Percentiles rank a stretch among this genome's conserved stretches.
Conservation (phyloP, 768 basidiomycete species). For the Amanita pseudoporphyria region DNA sequence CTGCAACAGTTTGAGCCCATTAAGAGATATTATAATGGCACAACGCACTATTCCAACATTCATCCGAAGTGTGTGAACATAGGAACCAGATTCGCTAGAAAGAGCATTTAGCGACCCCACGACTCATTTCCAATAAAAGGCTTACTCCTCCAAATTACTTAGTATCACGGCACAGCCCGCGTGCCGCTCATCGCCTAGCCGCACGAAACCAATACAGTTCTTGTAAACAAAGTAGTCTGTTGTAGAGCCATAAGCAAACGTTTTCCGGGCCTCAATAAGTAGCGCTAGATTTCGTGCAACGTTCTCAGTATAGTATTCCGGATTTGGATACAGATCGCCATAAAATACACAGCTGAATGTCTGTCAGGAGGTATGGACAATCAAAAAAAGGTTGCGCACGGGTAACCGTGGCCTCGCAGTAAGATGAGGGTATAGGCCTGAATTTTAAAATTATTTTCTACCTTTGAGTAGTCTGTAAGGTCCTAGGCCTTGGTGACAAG, state of each 20-base stretch:
- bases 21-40: slow-evolving; percentile 3
- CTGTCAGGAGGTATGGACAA: background rate
- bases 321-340: slow-evolving; percentile 70
- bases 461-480: slow-evolving; percentile 31
- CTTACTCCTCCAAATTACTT: slow-evolving; percentile 46
- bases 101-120: background rate
- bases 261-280: slow-evolving; percentile 53
- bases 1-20: slow-evolving; percentile 11
- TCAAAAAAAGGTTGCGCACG: slow-evolving; percentile 30
- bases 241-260: slow-evolving; percentile 55
- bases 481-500: background rate
- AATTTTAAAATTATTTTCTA: slow-evolving; percentile 59
- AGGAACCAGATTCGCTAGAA: slow-evolving; percentile 16
- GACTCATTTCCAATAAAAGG: slow-evolving; percentile 1
- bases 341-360: slow-evolving; percentile 72
- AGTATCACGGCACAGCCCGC: slow-evolving; percentile 64
- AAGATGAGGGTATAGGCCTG: slow-evolving; percentile 80
- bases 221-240: slow-evolving; percentile 48
- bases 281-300: slow-evolving; percentile 40
- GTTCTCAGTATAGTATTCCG: slow-evolving; percentile 50
- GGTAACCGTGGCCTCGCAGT: slow-evolving; percentile 58
- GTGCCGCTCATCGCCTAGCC: slow-evolving; percentile 45
- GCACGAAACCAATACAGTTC: slow-evolving; percentile 72
- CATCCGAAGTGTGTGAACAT: slow-evolving; percentile 48
- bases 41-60: slow-evolving; percentile 50